Evolutionary conservation across 495 filamentous ascomycete species (phyloP).

Genomic region (Penicillium alfredii): DNA sequence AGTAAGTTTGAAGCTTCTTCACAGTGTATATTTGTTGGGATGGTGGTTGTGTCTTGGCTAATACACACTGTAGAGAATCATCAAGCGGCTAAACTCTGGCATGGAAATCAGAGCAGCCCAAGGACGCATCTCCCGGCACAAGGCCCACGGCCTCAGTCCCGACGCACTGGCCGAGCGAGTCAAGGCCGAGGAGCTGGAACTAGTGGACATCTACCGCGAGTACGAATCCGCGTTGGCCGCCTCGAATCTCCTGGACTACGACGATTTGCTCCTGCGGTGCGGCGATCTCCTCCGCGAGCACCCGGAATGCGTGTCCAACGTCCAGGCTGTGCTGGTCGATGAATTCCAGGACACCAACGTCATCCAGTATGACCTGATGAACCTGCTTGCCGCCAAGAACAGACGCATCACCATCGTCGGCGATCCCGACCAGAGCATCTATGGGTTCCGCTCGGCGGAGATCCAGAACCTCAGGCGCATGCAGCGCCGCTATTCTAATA

Average conservation of each 20-base stretch:
- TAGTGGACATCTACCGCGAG: constrained; percentile 66
- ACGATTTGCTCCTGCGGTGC: constrained; percentile 84
- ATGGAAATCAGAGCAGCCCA: constrained; percentile 65
- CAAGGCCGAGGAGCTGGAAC: constrained; percentile 60
- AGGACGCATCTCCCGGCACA: constrained; percentile 76
- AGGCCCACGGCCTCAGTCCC: constrained; percentile 60
- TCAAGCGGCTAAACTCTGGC: constrained; percentile 62
- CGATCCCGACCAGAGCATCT: constrained; percentile 98
- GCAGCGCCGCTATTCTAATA: constrained; percentile 67
- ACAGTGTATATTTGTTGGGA: constrained; percentile 5
- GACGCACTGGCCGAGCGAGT: constrained; percentile 35
- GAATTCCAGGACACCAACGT: constrained; percentile 98
- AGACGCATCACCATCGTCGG: constrained; percentile 88
- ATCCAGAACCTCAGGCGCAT: constrained; percentile 82
- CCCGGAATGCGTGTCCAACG: constrained; percentile 83
- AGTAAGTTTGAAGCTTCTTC: constrained; percentile 17
- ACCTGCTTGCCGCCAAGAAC: constrained; percentile 66
- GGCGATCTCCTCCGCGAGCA: constrained; percentile 69
- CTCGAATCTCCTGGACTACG: constrained; percentile 89
- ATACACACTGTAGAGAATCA: constrained; percentile 53
- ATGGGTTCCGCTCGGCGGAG: constrained; percentile 95
- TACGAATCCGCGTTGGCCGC: constrained; percentile 69
- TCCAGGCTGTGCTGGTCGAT: constrained; percentile 90
- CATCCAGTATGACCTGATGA: constrained; percentile 94
- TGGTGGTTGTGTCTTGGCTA: too few species aligned